Conservation (phyloP, 2,329 filamentous ascomycete species). For the Mariannaea elegans region DNA sequence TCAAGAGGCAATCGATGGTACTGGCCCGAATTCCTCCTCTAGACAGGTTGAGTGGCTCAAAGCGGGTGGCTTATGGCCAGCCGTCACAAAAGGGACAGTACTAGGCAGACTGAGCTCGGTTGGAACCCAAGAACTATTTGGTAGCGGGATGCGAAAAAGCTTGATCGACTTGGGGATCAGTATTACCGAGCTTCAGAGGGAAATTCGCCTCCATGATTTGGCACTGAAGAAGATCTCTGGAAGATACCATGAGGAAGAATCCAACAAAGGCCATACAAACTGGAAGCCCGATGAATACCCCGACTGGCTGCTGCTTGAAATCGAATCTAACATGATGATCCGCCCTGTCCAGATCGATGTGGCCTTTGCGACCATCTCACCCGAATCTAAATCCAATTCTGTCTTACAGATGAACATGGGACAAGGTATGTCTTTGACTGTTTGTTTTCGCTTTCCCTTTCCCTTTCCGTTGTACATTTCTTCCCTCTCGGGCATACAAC, state of each 20-base stretch:
- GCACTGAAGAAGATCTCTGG: constrained; percentile 57
- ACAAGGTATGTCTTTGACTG: constrained; percentile 50
- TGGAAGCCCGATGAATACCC: constrained; percentile 64
- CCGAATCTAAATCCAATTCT: constrained; percentile 61
- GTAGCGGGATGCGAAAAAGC: constrained; percentile 33
- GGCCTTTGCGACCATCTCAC: constrained; percentile 66
- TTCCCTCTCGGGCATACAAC: too few relatives aligned
- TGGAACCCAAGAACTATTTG: constrained; percentile 25
- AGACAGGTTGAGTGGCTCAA: constrained; percentile 36
- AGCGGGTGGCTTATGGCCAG: constrained; percentile 34
- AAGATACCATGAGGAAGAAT: constrained; percentile 57
- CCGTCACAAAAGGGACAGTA: constrained; percentile 32
- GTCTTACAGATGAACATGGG: constrained; percentile 76
- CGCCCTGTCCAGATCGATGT: constrained; percentile 70
- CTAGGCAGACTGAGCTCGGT: constrained; percentile 28
- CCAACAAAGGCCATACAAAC: constrained; percentile 57
- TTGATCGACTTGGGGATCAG: constrained; percentile 26
- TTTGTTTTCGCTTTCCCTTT: too few relatives aligned
- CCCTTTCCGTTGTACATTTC: too few relatives aligned
- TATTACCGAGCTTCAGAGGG: constrained; percentile 40
- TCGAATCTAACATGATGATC: constrained; percentile 71
- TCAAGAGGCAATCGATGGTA: constrained; percentile 14
- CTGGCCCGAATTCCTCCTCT: constrained; percentile 11
- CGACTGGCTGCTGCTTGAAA: constrained; percentile 73
- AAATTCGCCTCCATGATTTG: constrained; percentile 61